Base-by-base conservation (phyloP, 257 asterid species). In the Misopates orontium region DNA sequence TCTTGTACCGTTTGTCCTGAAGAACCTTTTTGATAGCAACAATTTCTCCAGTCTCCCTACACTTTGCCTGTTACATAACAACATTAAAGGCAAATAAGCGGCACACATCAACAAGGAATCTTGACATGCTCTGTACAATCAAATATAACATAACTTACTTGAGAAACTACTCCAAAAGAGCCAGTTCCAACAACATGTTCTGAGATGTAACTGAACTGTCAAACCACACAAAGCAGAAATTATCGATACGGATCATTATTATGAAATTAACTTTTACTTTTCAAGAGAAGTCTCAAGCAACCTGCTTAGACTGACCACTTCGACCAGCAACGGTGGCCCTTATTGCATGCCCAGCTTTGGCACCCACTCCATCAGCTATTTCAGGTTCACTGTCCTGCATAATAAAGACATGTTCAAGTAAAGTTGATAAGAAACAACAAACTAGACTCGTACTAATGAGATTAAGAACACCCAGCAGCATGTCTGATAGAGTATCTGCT, bases 161-260 rank as follows among this genome's bases (percentile, higher is more conserved):
- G 98, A 71, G 77, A 85, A 66, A 92, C 98, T 56, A 92, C 98
- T 67, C 98, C 98, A 73, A 92, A 92, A 45, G 98, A 92, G 69
- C 98, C 98, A 36, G 96, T 92, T 70, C 98, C 98, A 56, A 92
- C 95, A 62, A 92, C 95, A 79, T 92, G 98, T 78, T 92, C 98
- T 59, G 98, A 95, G 70, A 92, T 92, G 83, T 89, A 92, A 79
- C 85, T 92, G 68, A 89, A 83, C 98, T 91, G 87, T 69, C 78
- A 78, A 74, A 78, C 73, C 65, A 78, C 64, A 77, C 24, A 71
- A 72, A 68, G 66, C 24, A 53, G 32, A 56, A 24, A 56, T 61
- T 39, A 73, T 28, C 21, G 40, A 31, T 68, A 74, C 60, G 39
- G 39, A 66, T 67, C 61, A 55, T 54, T 45, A 64, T 60, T 74